Conservation (phyloP, 768 basidiomycete genomes). For the Rhizopogon roseolus region DNA sequence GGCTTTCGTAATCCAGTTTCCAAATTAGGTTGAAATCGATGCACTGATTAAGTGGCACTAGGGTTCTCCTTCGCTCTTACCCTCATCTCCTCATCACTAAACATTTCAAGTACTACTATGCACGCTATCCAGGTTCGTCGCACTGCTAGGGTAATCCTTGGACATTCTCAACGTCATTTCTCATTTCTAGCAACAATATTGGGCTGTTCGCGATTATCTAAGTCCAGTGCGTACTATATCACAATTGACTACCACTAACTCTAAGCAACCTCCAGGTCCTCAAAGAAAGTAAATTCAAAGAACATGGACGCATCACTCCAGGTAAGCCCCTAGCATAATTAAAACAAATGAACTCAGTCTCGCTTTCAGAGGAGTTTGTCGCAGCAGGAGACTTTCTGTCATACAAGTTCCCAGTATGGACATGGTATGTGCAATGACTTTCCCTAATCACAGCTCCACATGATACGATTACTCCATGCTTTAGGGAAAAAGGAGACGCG, state of each 20-base stretch:
- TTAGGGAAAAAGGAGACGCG: constrained; percentile 90
- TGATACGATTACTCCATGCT: background rate
- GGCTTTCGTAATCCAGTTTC: constrained; percentile 7
- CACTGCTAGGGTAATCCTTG: background rate
- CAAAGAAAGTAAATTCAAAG: constrained; percentile 98
- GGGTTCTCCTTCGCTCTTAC: constrained; percentile 12
- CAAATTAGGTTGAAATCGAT: constrained; percentile 30
- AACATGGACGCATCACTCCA: constrained; percentile 93
- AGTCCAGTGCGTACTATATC: constrained; percentile 59
- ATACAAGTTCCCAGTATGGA: constrained; percentile 99
- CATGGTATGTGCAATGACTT: constrained; percentile 57
- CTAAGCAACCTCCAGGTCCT: constrained; percentile 62
- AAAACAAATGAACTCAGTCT: constrained; percentile 3
- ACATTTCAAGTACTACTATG: constrained; percentile 24
- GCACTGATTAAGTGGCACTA: constrained; percentile 12
- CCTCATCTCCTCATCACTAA: constrained; percentile 9
- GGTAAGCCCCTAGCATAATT: constrained; percentile 42
- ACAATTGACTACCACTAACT: constrained; percentile 10
- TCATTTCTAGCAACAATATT: constrained; percentile 73
- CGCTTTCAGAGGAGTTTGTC: constrained; percentile 84
- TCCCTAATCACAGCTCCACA: background rate
- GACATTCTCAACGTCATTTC: constrained; percentile 1
- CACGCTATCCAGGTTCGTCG: constrained; percentile 42
- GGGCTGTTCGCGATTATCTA: constrained; percentile 92
- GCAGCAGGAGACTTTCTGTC: constrained; percentile 95